Conservation (phyloP, 768 basidiomycete species). For the Serendipita sp. region DNA sequence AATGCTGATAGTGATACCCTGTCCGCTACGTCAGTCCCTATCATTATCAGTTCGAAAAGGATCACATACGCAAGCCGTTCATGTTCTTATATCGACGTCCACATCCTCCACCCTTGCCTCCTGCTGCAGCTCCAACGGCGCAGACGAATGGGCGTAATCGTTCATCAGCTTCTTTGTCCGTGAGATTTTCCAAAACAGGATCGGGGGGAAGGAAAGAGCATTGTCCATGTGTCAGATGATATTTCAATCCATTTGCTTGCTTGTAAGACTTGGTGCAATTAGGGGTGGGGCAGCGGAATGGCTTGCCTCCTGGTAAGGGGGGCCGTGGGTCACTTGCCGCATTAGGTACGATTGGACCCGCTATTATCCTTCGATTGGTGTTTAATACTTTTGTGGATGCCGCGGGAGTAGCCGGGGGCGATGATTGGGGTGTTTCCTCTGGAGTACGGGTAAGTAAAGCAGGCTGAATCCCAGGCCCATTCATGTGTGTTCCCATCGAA, state of each 20-base stretch:
- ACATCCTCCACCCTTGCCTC: conserved; percentile 18
- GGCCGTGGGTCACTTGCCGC: background rate
- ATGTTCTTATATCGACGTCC: conserved; percentile 88
- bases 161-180: conserved; percentile 70
- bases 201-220: conserved; percentile 89
- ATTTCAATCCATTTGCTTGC: conserved; percentile 89
- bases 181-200: conserved; percentile 32
- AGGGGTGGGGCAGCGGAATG: conserved; percentile 62
- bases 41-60: background rate
- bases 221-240: conserved; percentile 82
- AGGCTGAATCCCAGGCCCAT: conserved; percentile 1
- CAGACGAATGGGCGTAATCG: conserved; percentile 75
- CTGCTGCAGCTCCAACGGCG: conserved; percentile 64
- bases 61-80: conserved; percentile 61
- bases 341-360: conserved; percentile 4
- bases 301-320: conserved; percentile 6
- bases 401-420: background rate
- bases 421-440: conserved; percentile 4
- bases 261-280: conserved; percentile 95
- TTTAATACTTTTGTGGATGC: background rate
- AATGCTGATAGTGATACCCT: conserved; percentile 90
- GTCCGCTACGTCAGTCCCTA: conserved; percentile 3
- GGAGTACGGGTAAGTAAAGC: conserved; percentile 3
- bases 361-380: background rate
- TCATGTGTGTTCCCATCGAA: background rate